Evolutionary conservation across 257 asterid genomes (phyloP), one percentile per base, ranked within the genome.

Genomic region (Cynanchum wilfordii): DNA sequence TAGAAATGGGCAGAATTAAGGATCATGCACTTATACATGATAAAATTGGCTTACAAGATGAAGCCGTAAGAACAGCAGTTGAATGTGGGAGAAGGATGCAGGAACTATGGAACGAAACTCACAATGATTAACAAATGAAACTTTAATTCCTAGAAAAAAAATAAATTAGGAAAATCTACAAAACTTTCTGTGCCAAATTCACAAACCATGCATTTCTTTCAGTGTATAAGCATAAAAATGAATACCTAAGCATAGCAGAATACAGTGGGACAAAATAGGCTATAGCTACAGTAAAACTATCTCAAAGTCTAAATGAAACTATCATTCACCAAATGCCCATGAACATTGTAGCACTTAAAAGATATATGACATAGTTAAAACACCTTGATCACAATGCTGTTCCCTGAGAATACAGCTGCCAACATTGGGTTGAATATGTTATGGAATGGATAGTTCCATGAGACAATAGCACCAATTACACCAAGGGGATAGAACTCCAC

Each of bases 371-470:
- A 70, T 75, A 66, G 51, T 70, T 42, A 71, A 24, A 65, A 40
- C 77, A 92, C 99, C 99, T 95, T 95, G 71, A 95, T 85, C 86
- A 92, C 98, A 80, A 95, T 90, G 88, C 98, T 73, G 56, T 95
- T 92, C 75, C 99, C 99, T 49, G 99, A 88, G 90, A 95, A 92
- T 54, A 95, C 90, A 60, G 99, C 98, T 10, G 99, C 99, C 85
- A 95, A 80, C 98, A 92, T 95, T 66, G 99, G 99, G 86, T 95
- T 95, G 78, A 95, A 89, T 75, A 95, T 95, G 87, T 92, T 95
- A 86, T 95, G 99, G 77, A 95, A 95, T 77, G 98, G 99, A 85
- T 95, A 95, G 85, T 95, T 92, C 99, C 99, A 95, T 2, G 99
- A 95, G 80, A 95, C 98, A 83, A 95, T 92, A 74, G 99, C 99